Evolutionary conservation across 2,329 filamentous ascomycete species (phyloP), one percentile per base, ranked within the genome.

Genomic region (Zopfia rhizophila): DNA sequence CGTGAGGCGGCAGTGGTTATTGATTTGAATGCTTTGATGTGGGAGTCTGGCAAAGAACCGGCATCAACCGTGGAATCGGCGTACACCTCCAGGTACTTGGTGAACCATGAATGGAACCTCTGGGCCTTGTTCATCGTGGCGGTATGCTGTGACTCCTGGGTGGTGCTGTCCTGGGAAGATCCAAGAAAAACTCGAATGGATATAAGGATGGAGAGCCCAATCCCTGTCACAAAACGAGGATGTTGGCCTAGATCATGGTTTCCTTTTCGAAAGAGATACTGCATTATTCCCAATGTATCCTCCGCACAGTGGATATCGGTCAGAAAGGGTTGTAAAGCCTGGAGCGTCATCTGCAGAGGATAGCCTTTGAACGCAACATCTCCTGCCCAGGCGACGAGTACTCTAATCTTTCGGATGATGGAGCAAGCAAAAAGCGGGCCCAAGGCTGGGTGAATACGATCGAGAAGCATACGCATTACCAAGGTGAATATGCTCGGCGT

Each of bases 371-470:
- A 78, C n/a, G 89, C 89, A 38, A 86, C 79, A 1, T 83, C 69
- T 0, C 91, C 91, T 18, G 91, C 88, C 32, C 97, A 75, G 48
- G 85, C 88, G 18, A 97, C 81, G 12, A 97, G 74, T 7, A 97
- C 82, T 23, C 91, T 83, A 33, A 97, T 81, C 65, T 95, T 96
- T 27, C 92, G 86, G 38, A 99, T 81, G 3, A 96, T 85, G 2
- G 91, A 88, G 66, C 91, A 94, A 25, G 90, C 88, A 69, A 97
- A 89, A 4, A 97, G 77, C 14, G 94, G 89, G 0, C 94, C 95
- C 5, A 97, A 76, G 0, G 91, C 89, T 14, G 88, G 83, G 61
- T 95, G 87, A 13, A 97, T 87, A 1, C 86, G 87, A 65, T 91
- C 88, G 42, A 99, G 77, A 3, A 99, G 79, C 53, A 82, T 87